Conservation (phyloP, 139 green algal species). For the Chlamydomonas applanata region DNA sequence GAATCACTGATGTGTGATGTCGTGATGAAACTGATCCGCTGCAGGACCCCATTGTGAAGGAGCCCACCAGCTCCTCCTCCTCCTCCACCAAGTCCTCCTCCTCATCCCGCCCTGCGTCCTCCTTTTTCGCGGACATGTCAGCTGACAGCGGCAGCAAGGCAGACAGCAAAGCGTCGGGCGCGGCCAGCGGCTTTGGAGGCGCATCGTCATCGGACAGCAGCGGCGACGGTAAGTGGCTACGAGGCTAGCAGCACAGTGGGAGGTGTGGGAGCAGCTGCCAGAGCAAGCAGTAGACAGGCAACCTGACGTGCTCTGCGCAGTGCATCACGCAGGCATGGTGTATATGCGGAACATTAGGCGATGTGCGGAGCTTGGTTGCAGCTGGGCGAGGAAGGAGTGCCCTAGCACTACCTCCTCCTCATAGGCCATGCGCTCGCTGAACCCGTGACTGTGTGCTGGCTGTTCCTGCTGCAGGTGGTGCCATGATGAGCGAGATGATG, state of each 20-base stretch:
- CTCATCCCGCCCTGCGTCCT: not conserved
- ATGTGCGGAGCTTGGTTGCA: too few species aligned
- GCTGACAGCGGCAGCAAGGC: not conserved
- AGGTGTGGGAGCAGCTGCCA: too few species aligned
- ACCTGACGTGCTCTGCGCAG: too few species aligned
- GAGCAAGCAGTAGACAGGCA: too few species aligned
- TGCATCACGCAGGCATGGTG: too few species aligned
- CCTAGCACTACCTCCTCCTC: too few species aligned
- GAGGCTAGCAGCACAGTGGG: not conserved
- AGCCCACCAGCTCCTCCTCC: constrained; percentile 23
- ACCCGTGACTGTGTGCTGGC: too few species aligned
- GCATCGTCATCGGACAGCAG: not conserved
- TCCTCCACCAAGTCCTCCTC: not conserved
- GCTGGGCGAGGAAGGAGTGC: too few species aligned
- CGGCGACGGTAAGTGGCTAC: not conserved
- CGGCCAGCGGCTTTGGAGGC: not conserved
- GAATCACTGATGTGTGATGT: not conserved
- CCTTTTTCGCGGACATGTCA: constrained; percentile 41
- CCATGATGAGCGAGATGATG: constrained; percentile 43
- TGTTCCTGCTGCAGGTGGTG: not conserved
- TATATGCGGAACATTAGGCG: too few species aligned
- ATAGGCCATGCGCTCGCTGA: too few species aligned
- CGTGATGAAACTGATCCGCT: not conserved
- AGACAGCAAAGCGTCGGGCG: not conserved
- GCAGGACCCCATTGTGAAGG: constrained; percentile 50